A percentile compares a stretch with the other conserved stretches of the same genome.
Conservation (phyloP, 441 rosid genomes). For the Metrosideros polymorpha region DNA sequence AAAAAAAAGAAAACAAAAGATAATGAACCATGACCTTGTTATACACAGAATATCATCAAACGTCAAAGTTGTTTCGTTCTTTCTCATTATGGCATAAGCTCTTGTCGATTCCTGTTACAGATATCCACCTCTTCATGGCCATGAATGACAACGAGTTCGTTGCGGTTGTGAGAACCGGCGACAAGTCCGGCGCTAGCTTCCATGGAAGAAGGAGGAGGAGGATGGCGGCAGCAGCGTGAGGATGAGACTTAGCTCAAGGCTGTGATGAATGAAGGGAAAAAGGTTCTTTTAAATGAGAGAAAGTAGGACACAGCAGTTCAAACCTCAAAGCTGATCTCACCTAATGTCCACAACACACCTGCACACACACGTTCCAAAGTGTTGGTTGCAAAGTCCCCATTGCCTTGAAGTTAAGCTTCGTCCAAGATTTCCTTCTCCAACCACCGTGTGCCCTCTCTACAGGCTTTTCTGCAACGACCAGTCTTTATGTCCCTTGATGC, state of each 20-base stretch:
- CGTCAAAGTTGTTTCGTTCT: background rate
- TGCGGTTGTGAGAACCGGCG: conserved; percentile 98
- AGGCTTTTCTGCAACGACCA: conserved; percentile 9
- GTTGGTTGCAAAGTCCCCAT: conserved; percentile 90
- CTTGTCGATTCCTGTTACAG: background rate
- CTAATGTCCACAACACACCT: conserved; percentile 18
- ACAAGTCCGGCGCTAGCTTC: conserved; percentile 98
- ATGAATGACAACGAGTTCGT: conserved; percentile 95
- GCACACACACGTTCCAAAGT: background rate
- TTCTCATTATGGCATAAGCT: background rate
- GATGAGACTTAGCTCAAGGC: background rate
- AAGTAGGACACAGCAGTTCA: conserved; percentile 3
- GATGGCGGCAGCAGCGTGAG: background rate
- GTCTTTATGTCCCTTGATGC: background rate
- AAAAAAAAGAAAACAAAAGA: background rate
- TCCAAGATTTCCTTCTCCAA: conserved; percentile 16
- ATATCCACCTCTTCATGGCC: conserved; percentile 82
- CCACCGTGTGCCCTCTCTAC: conserved; percentile 11
- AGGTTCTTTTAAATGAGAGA: conserved; percentile 24
- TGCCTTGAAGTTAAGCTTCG: conserved; percentile 90
- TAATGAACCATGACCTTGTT: background rate
- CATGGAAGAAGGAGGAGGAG: conserved; percentile 28
- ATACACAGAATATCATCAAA: background rate
- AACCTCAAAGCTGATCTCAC: conserved; percentile 8
- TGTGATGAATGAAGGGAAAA: background rate